Evolutionary conservation across 768 basidiomycete species (phyloP).

Genomic region (Trametopsis cervina): DNA sequence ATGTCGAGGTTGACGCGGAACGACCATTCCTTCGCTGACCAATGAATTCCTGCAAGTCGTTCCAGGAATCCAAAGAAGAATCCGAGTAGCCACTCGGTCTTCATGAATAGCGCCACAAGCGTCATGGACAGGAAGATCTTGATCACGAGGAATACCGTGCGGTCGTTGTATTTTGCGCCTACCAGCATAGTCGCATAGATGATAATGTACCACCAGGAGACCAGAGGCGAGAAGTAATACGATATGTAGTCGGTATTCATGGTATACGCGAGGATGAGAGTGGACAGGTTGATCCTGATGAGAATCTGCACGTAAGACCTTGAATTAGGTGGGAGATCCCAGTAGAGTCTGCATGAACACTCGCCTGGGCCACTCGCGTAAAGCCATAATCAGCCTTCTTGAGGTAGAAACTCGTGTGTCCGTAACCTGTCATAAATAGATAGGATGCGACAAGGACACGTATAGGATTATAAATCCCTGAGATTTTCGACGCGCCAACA

Average conservation of each 20-base stretch:
- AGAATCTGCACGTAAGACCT: slow-evolving; percentile 1
- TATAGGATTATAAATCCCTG: slow-evolving; percentile 90
- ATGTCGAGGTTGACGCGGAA: slow-evolving; percentile 88
- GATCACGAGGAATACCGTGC: slow-evolving; percentile 52
- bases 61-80: slow-evolving; percentile 55
- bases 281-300: slow-evolving; percentile 78
- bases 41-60: slow-evolving; percentile 64
- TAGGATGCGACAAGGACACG: slow-evolving; percentile 85
- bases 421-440: slow-evolving; percentile 92
- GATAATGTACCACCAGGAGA: slow-evolving; percentile 86
- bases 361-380: slow-evolving; percentile 63
- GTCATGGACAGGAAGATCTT: slow-evolving; percentile 67
- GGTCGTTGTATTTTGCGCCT: slow-evolving; percentile 70
- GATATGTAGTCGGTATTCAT: slow-evolving; percentile 92
- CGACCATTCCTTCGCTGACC: slow-evolving; percentile 83
- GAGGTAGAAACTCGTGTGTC: slow-evolving; percentile 82
- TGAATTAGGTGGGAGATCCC: too few relatives aligned
- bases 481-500: slow-evolving; percentile 80
- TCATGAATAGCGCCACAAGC: slow-evolving; percentile 61
- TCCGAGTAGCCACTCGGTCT: slow-evolving; percentile 54
- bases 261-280: slow-evolving; percentile 74
- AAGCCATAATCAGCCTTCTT: slow-evolving; percentile 87
- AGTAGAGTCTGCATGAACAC: background rate
- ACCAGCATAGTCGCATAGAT: slow-evolving; percentile 74
- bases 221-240: slow-evolving; percentile 88